Percentiles rank a stretch among this genome's conserved stretches.
These are phyloP conservation scores for Parachaetomium inaequale DNA, from an alignment of 495 filamentous ascomycete genomes.

Conservation along the genomic window DNA sequence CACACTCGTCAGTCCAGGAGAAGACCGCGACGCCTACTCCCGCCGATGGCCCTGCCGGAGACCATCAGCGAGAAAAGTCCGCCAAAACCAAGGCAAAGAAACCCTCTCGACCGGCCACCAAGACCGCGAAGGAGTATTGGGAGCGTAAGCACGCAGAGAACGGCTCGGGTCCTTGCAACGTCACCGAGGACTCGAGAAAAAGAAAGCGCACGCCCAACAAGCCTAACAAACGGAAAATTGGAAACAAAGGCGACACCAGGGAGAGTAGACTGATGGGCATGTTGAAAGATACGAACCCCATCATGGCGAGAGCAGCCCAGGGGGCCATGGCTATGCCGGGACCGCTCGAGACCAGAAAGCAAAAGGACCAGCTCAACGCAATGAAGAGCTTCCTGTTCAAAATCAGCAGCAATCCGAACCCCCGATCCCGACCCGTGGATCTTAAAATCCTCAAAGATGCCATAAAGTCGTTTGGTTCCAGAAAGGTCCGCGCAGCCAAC, in stretches of 20 bases:
- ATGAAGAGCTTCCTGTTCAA: slow-evolving; percentile 4
- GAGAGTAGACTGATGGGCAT: not conserved
- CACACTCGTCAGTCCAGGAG: no score
- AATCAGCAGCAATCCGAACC: not conserved
- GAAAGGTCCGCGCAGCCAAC: not conserved
- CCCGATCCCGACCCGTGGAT: no score
- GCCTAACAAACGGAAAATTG: no score
- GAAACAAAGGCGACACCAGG: not conserved
- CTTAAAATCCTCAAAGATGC: not conserved
- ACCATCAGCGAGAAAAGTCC: no score
- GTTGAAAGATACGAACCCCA: not conserved
- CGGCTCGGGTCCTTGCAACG: not conserved
- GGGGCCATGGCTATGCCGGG: not conserved
- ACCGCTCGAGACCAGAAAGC: not conserved
- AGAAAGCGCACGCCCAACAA: not conserved
- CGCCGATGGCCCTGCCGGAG: no score
- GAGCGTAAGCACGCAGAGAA: slow-evolving; percentile 2
- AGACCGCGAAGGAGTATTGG: slow-evolving; percentile 3
- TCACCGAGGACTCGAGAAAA: not conserved
- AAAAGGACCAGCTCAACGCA: not conserved
- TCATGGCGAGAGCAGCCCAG: slow-evolving; percentile 7
- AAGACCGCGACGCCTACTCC: no score
- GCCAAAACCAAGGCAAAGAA: not conserved
- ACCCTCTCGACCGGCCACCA: not conserved
- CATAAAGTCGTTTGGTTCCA: not conserved